Evolutionary conservation across 768 basidiomycete species (phyloP), one percentile per base, ranked within the genome.

Genomic region (Naganishia vaughanmartiniae): DNA sequence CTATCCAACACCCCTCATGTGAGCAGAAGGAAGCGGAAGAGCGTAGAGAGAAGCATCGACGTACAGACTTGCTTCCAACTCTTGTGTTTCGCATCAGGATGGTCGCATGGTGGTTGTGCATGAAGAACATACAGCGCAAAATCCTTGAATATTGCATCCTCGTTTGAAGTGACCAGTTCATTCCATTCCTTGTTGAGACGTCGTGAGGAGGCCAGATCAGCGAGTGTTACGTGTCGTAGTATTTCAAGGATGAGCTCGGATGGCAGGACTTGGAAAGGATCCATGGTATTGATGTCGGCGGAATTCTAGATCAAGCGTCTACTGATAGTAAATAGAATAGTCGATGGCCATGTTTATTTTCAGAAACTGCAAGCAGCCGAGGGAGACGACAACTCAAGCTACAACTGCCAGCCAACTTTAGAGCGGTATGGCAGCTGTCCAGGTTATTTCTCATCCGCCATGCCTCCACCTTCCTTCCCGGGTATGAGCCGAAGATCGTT

Each of bases 171-270:
- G 53, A 68, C 14, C 3, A 68, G 33, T 14, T 28, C 67, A n/a
- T 56, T 36, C 67, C 67, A 68, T 24, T 6, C 36, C 39, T 36
- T 55, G 36, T 34, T 54, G 31, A 31, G 14, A 1, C 53, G 15
- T 2, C n/a, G 26, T 24, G 57, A 33, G 54, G 67, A 19, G 54
- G 54, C 24, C 15, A 68, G 33, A 17, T 48, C 46, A 12, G 51
- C 2, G 7, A 46, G 24, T 4, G 67, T 34, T 12, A 68, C 53
- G 21, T 45, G 54, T 12, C 33, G 21, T 33, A 68, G 36, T 14
- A 68, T 45, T 26, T 68, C 42, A 24, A 68, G 67, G 39, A 54
- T 24, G 10, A 68, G 51, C 28, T 68, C 67, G 9, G 42, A 28
- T 0, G 67, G 54, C 4, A 68, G 54, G 53, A 45, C 31, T 11